phyloP scores from a whole-genome alignment of 108 stramenopile species.

The Fistulifera pelliculosa region DNA sequence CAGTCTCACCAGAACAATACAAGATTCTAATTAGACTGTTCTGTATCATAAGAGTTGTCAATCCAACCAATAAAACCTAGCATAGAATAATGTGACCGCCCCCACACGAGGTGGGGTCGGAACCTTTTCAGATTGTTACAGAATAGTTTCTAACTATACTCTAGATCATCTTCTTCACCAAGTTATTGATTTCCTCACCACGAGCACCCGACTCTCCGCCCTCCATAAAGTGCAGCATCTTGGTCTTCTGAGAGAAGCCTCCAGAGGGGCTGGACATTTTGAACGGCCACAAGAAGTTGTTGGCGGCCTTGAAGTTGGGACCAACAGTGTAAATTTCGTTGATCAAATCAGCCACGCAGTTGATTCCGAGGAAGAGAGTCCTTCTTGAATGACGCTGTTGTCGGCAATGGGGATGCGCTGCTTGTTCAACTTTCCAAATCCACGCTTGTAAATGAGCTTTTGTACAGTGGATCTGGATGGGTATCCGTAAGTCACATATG shows the following conservation, averaged over 20 bases:
- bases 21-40: too few relatives aligned
- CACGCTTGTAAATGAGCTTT: conserved; percentile 98
- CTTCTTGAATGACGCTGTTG: conserved; percentile 91
- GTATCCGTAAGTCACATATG: conserved; percentile 98
- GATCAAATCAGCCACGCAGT: conserved; percentile 90
- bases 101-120: too few relatives aligned
- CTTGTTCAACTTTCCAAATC: conserved; percentile 97
- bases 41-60: too few relatives aligned
- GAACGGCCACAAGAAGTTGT: conserved; percentile 99
- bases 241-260: conserved; percentile 96
- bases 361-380: conserved; percentile 75
- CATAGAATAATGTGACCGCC: too few relatives aligned
- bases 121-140: too few relatives aligned
- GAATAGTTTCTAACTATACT: neutral
- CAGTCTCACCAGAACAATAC: too few relatives aligned
- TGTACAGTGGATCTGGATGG: conserved; percentile 91
- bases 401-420: conserved; percentile 93
- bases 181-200: conserved; percentile 92
- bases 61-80: too few relatives aligned
- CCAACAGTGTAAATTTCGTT: conserved; percentile 97
- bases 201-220: conserved; percentile 98
- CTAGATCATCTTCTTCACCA: conserved; percentile 95
- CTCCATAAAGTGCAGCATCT: conserved; percentile 98
- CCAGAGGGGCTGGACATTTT: conserved; percentile 97
- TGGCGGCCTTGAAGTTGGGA: conserved; percentile 97